phyloP scores from a whole-genome alignment of 352 stramenopile species.

The Globisporangium spiculum region DNA sequence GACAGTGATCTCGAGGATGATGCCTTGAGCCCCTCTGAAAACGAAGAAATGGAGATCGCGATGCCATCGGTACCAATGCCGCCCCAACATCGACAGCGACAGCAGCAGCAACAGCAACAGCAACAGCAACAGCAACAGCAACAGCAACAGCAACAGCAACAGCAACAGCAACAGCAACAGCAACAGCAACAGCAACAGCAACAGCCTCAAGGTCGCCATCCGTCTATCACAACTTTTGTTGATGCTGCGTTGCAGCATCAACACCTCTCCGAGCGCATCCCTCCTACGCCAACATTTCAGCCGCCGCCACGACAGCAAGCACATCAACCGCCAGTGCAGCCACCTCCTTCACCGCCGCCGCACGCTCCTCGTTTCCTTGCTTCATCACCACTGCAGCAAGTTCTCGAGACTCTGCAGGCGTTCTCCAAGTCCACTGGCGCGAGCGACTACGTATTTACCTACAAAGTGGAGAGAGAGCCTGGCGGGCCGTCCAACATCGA shows the following conservation, averaged over 20 bases:
- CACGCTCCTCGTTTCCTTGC: conserved; percentile 1
- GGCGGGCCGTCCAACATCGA: neutral
- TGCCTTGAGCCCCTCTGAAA: neutral
- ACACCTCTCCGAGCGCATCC: neutral
- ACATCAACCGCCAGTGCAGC: neutral
- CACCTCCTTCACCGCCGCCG: neutral
- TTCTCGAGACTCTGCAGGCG: neutral
- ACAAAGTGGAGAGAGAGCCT: conserved; percentile 5
- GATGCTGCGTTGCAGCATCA: neutral
- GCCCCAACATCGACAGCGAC: neutral
- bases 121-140: neutral
- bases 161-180: neutral
- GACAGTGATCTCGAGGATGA: neutral
- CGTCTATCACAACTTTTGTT: neutral
- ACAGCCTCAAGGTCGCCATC: neutral
- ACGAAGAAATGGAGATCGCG: neutral
- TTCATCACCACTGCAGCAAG: neutral
- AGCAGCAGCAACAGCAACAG: neutral
- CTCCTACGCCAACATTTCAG: neutral
- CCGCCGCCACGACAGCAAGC: neutral
- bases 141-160: neutral
- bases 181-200: neutral
- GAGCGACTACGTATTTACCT: conserved; percentile 2
- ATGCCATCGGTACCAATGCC: neutral
- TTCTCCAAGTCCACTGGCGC: neutral